Conservation (phyloP, 1,139 yeast species). For the Candida albicans region DNA sequence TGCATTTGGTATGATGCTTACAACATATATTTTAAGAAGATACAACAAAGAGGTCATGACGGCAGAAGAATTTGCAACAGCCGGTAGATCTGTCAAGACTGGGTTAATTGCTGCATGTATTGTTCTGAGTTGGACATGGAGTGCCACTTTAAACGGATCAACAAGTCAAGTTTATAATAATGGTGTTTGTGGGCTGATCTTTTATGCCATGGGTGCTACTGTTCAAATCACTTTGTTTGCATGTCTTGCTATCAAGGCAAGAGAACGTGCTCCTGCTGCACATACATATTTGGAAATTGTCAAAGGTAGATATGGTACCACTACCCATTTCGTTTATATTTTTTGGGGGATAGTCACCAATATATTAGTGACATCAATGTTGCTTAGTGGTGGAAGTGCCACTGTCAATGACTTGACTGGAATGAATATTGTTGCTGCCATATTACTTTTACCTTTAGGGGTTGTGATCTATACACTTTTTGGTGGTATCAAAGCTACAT, state of each 20-base stretch:
- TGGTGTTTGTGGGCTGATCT: slow-evolving; percentile 64
- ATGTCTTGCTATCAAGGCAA: slow-evolving; percentile 55
- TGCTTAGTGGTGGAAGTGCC: slow-evolving; percentile 83
- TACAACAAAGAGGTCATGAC: slow-evolving; percentile 81
- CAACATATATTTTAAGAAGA: slow-evolving; percentile 67
- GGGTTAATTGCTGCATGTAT: slow-evolving; percentile 85
- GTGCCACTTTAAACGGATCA: slow-evolving; percentile 77
- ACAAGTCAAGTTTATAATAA: slow-evolving; percentile 75
- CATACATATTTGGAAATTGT: slow-evolving; percentile 59
- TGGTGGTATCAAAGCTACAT: slow-evolving; percentile 90
- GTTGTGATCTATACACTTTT: slow-evolving; percentile 79
- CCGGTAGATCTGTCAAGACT: slow-evolving; percentile 80
- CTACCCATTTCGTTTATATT: slow-evolving; percentile 67
- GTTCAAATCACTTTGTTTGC: slow-evolving; percentile 54
- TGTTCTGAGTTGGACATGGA: slow-evolving; percentile 94
- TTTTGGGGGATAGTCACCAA: slow-evolving; percentile 86
- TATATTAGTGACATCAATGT: slow-evolving; percentile 83
- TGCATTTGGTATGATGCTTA: slow-evolving; percentile 74
- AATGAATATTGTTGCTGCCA: slow-evolving; percentile 78
- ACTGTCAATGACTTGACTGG: slow-evolving; percentile 77
- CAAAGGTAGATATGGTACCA: slow-evolving; percentile 51
- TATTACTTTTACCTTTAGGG: slow-evolving; percentile 79
- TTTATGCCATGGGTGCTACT: slow-evolving; percentile 56
- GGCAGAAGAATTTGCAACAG: slow-evolving; percentile 87
- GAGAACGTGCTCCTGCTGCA: slow-evolving; percentile 57